phyloP scores from a whole-genome alignment of 331 rosid species.

The Cydonia oblonga region DNA sequence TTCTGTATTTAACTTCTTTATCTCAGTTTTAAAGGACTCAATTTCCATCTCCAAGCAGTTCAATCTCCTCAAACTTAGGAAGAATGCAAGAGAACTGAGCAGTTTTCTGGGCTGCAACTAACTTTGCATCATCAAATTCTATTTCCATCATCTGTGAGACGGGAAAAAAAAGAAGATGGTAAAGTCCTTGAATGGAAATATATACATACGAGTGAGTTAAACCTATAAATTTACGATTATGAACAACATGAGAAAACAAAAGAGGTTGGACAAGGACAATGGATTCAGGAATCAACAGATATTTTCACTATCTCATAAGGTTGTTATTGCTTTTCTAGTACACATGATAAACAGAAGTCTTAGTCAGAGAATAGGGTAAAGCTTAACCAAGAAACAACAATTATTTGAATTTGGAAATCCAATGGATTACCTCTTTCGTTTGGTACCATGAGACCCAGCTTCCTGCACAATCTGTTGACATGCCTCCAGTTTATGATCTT shows the following conservation, averaged over 20 bases:
- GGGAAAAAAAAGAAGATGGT: neutral
- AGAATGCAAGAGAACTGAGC: constrained; percentile 64
- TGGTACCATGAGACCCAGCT: constrained; percentile 45
- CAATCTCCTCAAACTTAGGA: constrained; percentile 67
- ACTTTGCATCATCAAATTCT: constrained; percentile 70
- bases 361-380: neutral
- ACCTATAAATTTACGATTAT: neutral
- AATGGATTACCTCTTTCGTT: constrained; percentile 47
- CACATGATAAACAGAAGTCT: neutral
- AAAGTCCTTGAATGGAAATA: neutral
- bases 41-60: constrained; percentile 29
- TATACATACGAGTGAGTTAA: neutral
- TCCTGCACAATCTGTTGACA: constrained; percentile 45
- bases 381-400: neutral
- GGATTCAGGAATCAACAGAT: neutral
- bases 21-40: constrained; percentile 21
- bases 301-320: neutral
- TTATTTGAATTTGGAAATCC: neutral
- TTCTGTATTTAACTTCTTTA: constrained; percentile 17
- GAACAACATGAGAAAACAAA: neutral
- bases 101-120: constrained; percentile 54
- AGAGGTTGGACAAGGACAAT: neutral
- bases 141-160: constrained; percentile 48
- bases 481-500: constrained; percentile 31
- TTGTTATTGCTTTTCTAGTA: neutral